phyloP scores from a whole-genome alignment of 2,329 filamentous ascomycete genomes.

The Lasiodiplodia sp. region DNA sequence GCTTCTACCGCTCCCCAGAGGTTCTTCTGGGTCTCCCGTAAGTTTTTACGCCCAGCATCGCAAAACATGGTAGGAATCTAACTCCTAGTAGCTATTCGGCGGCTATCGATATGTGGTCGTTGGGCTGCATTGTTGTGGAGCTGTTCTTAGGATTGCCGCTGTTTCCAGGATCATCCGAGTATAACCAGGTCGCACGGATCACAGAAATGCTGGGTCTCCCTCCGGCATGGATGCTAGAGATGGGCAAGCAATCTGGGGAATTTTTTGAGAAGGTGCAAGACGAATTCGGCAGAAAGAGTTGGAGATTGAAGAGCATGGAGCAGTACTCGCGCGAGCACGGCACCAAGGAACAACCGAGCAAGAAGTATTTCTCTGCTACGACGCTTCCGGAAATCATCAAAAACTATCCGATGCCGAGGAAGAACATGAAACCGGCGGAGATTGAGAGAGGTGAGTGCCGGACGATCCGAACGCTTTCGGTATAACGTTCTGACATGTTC shows the following conservation, averaged over 20 bases:
- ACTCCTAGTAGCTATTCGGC: conserved; percentile 76
- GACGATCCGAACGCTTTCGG: not conserved
- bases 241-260: conserved; percentile 96
- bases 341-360: conserved; percentile 98
- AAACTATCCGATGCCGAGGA: conserved; percentile 96
- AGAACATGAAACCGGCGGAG: conserved; percentile 98
- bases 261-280: conserved; percentile 95
- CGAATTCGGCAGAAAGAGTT: conserved; percentile 89
- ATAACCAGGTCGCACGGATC: conserved; percentile 96
- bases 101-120: conserved; percentile 99
- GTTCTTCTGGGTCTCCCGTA: conserved; percentile 88
- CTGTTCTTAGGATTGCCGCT: conserved; percentile 92
- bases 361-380: conserved; percentile 97
- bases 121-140: conserved; percentile 98
- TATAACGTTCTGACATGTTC: conserved; percentile 33
- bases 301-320: conserved; percentile 95
- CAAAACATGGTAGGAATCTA: conserved; percentile 11
- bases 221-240: conserved; percentile 98
- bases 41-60: conserved; percentile 35
- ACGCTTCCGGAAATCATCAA: conserved; percentile 97
- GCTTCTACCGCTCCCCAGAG: conserved; percentile 97
- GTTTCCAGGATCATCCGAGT: conserved; percentile 97
- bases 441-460: conserved; percentile 82
- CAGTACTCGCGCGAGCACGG: conserved; percentile 95
- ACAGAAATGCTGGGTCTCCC: conserved; percentile 98